Base-by-base conservation (phyloP, 495 filamentous ascomycete genomes). In the Penicillium robsamsonii region DNA sequence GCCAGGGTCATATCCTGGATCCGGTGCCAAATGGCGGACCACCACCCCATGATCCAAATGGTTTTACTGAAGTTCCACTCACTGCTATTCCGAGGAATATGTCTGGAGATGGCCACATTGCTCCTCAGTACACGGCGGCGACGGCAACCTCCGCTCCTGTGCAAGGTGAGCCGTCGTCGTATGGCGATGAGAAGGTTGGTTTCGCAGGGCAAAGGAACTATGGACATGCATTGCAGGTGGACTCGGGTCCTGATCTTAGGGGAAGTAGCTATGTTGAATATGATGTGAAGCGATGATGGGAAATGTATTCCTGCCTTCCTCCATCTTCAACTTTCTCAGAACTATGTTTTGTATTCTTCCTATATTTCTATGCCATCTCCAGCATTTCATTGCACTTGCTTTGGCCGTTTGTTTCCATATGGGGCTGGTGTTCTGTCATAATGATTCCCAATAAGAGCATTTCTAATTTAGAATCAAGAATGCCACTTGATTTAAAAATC, bases 101-200 rank as follows among this genome's bases (percentile, higher is more conserved):
- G 3, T 35, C 58, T 9, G 54, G 40, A 0, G 42, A 50, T 27
- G 55, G 44, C 4, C 56, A 67, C 27, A 62, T 64, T 0, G 67
- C 58, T 13, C 71, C 71, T 0, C 50, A 58, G 56, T 75, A 75
- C 46, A 65, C 69, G 27, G 59, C 55, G 35, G 41, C 56, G 9
- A 54, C 22, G 7, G 46, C 46, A 3, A 35, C 48, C 7, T 37
- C 63, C 30, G 59, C 50, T 22, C 46, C 58, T 15, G 57, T 43
- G 0, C 38, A 4, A n/a, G 20, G 44, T 24, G 52, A 38, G 25
- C 53, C 46, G 37, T 41, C 53, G 2, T 37, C 30, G 4, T 75
- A 65, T 49, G 60, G 64, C 13, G 68, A 78, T 56, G 71, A 77
- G 62, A 81, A 81, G 54, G 6, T 75, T 37, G 76, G 77, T 4